Evolutionary conservation across 108 stramenopile genomes (phyloP).

Genomic region (Nannochloropsis gaditana): DNA sequence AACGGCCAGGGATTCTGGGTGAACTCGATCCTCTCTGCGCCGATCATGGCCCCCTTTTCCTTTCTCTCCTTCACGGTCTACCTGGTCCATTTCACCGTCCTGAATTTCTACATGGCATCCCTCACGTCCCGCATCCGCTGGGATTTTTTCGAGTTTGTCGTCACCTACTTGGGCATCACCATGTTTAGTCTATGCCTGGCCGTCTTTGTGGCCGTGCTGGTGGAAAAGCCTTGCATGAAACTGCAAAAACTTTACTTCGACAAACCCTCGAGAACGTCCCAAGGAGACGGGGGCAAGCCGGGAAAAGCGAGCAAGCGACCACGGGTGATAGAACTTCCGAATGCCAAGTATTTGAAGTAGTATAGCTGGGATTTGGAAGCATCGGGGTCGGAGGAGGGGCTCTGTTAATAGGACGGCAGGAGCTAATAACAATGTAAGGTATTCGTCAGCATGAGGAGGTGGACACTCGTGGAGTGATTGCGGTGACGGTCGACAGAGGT

Average conservation of each 20-base stretch:
- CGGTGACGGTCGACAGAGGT: no score
- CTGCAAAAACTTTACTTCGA: neutral
- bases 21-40: neutral
- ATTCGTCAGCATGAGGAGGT: no score
- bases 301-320: neutral
- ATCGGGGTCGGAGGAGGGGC: neutral
- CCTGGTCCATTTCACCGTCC: neutral
- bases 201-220: neutral
- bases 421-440: no score
- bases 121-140: neutral
- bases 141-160: constrained; percentile 18
- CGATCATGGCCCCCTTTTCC: neutral
- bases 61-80: constrained; percentile 6
- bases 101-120: constrained; percentile 5
- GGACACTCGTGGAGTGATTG: no score
- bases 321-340: neutral
- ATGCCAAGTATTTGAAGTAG: neutral
- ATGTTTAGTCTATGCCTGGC: constrained; percentile 5
- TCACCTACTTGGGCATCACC: neutral
- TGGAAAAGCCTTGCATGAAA: neutral
- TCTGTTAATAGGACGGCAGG: no score
- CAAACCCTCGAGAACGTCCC: neutral
- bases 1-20: constrained; percentile 10
- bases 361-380: neutral
- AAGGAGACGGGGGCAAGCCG: no score